phyloP scores from a whole-genome alignment of 2,329 filamentous ascomycete genomes.

The Cladosporium oxysporum region DNA sequence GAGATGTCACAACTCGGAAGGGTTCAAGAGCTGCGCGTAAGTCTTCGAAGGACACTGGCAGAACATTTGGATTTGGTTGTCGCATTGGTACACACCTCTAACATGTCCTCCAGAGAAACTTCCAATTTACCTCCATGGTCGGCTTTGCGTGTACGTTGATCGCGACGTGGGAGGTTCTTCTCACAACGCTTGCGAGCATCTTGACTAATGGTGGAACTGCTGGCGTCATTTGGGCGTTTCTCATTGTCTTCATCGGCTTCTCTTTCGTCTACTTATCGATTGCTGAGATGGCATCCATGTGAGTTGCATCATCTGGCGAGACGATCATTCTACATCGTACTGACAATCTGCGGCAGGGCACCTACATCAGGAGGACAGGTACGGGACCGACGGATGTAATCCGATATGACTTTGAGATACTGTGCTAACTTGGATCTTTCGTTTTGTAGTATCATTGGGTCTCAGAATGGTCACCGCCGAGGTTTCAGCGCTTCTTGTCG shows the following conservation, averaged over 20 bases:
- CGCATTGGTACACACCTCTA: not conserved
- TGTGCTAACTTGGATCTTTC: not conserved
- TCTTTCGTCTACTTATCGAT: conserved; percentile 48
- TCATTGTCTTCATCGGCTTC: conserved; percentile 39
- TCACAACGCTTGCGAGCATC: conserved; percentile 18
- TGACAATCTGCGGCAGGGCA: conserved; percentile 31
- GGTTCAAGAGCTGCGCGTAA: conserved; percentile 26
- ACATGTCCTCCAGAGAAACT: conserved; percentile 28
- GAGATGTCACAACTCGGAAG: conserved; percentile 30
- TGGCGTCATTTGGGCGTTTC: conserved; percentile 39
- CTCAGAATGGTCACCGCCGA: conserved; percentile 46
- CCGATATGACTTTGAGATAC: not conserved
- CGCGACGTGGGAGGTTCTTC: conserved; percentile 31
- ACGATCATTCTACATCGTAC: not conserved
- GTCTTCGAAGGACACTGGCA: not conserved
- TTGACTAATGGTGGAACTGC: conserved; percentile 32
- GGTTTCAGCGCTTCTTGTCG: conserved; percentile 44
- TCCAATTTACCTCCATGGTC: conserved; percentile 31
- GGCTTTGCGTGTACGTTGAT: conserved; percentile 31
- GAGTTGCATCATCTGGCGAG: conserved; percentile 19
- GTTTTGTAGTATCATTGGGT: conserved; percentile 45
- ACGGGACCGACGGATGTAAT: not conserved
- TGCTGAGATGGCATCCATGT: conserved; percentile 50
- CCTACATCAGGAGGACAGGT: conserved; percentile 47
- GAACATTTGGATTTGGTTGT: too few relatives aligned